A percentile compares a stretch with the other conserved stretches of the same genome.
phyloP scores from a whole-genome alignment of 176 grass and related monocot genomes.

The Aegilops sharonensis region DNA sequence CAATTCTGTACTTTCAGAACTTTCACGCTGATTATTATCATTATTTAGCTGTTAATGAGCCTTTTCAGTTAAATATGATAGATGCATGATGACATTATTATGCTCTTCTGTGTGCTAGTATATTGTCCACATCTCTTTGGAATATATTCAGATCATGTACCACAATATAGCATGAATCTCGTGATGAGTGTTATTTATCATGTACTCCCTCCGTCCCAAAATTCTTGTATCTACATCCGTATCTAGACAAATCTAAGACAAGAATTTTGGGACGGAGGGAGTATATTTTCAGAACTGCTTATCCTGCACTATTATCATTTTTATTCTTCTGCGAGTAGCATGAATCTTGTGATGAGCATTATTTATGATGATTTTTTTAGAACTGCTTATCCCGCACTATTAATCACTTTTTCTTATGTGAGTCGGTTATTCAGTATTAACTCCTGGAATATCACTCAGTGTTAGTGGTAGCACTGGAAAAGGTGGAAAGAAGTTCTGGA shows the following conservation, averaged over 20 bases:
- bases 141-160: background rate
- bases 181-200: background rate
- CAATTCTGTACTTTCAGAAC: constrained; percentile 12
- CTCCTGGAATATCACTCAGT: constrained; percentile 53
- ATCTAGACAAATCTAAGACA: no score
- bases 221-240: no score
- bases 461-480: constrained; percentile 90
- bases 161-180: background rate
- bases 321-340: background rate
- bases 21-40: background rate
- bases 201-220: background rate
- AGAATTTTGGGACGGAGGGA: no score
- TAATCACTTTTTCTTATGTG: background rate
- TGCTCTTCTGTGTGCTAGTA: background rate
- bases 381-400: constrained; percentile 13
- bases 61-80: constrained; percentile 8
- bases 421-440: background rate
- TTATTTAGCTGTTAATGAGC: constrained; percentile 12
- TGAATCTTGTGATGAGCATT: background rate
- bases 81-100: background rate
- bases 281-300: background rate
- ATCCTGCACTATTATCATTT: background rate
- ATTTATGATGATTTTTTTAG: constrained; percentile 4
- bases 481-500: constrained; percentile 89
- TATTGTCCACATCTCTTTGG: background rate